These are phyloP conservation scores for Arctostaphylos glauca DNA, from an alignment of 148 eudicot genomes.

Conservation along the genomic window DNA sequence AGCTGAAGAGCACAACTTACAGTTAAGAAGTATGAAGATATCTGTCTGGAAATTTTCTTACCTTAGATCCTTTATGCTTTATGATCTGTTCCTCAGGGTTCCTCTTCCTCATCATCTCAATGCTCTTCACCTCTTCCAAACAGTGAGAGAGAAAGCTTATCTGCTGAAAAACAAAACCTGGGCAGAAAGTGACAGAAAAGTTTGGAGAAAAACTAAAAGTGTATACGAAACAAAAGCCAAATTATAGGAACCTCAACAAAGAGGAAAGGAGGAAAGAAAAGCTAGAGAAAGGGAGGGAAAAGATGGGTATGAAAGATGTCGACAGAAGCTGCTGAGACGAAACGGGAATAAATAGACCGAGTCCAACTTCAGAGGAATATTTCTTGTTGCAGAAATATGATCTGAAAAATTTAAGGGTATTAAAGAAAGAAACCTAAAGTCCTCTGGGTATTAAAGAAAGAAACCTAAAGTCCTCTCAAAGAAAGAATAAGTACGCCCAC, in stretches of 20 bases:
- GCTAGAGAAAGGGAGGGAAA: not conserved
- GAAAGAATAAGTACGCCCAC: slow-evolving; percentile 8
- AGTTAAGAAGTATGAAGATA: not conserved
- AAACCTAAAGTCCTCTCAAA: not conserved
- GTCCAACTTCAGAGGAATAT: slow-evolving; percentile 17
- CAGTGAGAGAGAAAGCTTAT: not conserved
- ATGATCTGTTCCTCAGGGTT: slow-evolving; percentile 27
- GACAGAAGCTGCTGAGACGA: slow-evolving; percentile 22
- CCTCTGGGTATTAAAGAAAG: slow-evolving; percentile 11
- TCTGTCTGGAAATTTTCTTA: slow-evolving; percentile 1
- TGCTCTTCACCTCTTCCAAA: not conserved
- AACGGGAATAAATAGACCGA: slow-evolving; percentile 19
- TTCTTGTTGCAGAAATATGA: slow-evolving; percentile 10
- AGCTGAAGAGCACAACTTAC: not conserved
- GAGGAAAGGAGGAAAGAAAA: not conserved
- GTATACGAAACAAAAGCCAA: not conserved
- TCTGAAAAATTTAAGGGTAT: slow-evolving; percentile 16
- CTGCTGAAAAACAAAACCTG: not conserved
- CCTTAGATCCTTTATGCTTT: slow-evolving; percentile 28
- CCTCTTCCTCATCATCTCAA: slow-evolving; percentile 29
- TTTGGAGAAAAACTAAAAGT: not conserved
- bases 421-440: slow-evolving; percentile 18
- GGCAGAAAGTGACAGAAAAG: not conserved
- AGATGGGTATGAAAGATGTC: not conserved
- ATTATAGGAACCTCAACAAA: not conserved